Evolutionary conservation across 495 filamentous ascomycete genomes (phyloP), one percentile per base, ranked within the genome.

Genomic region (Lichina pygmaea): DNA sequence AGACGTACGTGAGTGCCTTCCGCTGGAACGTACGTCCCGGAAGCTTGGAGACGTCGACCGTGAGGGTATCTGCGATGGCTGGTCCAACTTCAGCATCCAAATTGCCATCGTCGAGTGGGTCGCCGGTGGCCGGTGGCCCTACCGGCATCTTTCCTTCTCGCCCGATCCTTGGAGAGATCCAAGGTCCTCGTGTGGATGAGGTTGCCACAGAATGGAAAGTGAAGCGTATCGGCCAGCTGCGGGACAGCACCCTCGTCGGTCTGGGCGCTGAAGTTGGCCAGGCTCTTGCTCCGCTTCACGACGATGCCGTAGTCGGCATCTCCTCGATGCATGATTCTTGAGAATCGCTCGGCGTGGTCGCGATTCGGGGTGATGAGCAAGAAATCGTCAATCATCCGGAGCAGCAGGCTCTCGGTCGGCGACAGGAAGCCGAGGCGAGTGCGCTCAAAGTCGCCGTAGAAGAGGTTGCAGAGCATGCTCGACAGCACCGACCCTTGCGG

Each of bases 401-500:
- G 55, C 31, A 97, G 63, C 6, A 93, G 54, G 33, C 70, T 73
- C 3, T 64, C 58, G 5, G 62, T 54, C 11, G 36, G 13, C 2
- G 64, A 46, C 8, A 86, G 55, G 54, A 93, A 95, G 2, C 58
- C 54, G 4, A 97, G 60, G 3, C 73, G 58, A 17, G 74, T 60
- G 4, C 62, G 52, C 58, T 97, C 91, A 3, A 97, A 65, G 49
- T 85, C 71, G 5, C 78, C 86, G 54, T 94, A 95, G 55, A 94
- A 92, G 55, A 86, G 81, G 56, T 84, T 95, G 66, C 91, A 94
- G 0, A 97, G 66, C 33, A 82, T 63, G 43, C 72, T 78, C 8
- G 85, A 93, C 24, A 97, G 54, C 0, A 93, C 67, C 0, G 84
- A 93, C 34, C 89, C 89, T 58, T 97, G 89, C 0, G 89, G 85